Percentiles rank a stretch among this genome's conserved stretches.
Evolutionary conservation across 108 stramenopile species (phyloP).

Genomic region (Tribonema minus): DNA sequence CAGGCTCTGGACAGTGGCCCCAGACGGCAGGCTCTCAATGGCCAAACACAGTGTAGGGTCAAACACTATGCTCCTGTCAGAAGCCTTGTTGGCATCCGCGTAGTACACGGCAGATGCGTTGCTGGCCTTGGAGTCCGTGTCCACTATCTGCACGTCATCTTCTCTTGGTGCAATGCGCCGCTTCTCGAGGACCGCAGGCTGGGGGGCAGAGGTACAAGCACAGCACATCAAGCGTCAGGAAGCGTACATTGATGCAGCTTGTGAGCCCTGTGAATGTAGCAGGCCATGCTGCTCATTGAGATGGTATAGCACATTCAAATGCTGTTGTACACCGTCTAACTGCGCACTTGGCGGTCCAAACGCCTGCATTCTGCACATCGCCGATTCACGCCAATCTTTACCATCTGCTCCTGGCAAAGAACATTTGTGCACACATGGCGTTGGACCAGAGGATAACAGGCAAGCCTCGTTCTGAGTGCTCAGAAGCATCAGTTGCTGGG

Average conservation of each 20-base stretch:
- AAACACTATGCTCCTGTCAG: conserved; percentile 48
- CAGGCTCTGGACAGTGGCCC: conserved; percentile 43
- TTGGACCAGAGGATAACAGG: no score
- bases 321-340: no score
- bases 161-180: conserved; percentile 9
- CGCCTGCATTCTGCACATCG: no score
- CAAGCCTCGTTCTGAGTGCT: no score
- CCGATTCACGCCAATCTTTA: no score
- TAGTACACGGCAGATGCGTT: conserved; percentile 59
- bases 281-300: no score
- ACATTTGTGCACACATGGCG: no score
- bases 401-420: no score
- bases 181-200: conserved; percentile 30
- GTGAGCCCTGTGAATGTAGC: not conserved
- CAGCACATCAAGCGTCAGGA: not conserved
- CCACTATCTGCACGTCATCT: conserved; percentile 60
- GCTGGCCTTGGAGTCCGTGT: conserved; percentile 27
- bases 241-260: not conserved
- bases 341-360: no score
- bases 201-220: not conserved
- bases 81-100: conserved; percentile 43
- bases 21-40: conserved; percentile 53
- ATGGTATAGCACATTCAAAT: no score
- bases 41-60: conserved; percentile 61
- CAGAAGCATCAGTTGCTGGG: no score